Conservation (phyloP, 2,329 filamentous ascomycete species). For the Exophiala xenobiotica region DNA sequence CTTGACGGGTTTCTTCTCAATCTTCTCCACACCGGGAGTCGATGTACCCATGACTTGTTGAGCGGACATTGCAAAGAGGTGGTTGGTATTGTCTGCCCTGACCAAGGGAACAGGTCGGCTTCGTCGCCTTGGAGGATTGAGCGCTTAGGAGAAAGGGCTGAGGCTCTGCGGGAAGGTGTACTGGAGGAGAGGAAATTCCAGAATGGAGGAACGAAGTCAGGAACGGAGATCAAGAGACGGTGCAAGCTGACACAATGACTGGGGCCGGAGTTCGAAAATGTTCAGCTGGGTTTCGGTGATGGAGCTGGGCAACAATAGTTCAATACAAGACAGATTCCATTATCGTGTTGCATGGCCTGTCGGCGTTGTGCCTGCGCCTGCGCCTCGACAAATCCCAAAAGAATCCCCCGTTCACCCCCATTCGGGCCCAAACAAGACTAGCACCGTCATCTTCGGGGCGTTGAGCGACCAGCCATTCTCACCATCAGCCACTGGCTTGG, state of each 20-base stretch:
- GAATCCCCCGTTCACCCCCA: too few species aligned
- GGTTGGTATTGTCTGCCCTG: conserved; percentile 71
- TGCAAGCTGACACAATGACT: not conserved
- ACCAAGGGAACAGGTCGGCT: conserved; percentile 85
- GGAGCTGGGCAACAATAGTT: not conserved
- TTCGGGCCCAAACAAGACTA: conserved; percentile 4
- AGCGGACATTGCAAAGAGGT: conserved; percentile 63
- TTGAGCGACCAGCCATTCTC: conserved; percentile 1
- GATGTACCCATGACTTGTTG: conserved; percentile 28
- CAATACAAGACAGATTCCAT: not conserved
- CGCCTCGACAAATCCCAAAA: conserved; percentile 1
- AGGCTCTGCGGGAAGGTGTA: not conserved
- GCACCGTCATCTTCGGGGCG: conserved; percentile 1
- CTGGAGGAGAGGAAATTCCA: not conserved
- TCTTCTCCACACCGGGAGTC: conserved; percentile 39
- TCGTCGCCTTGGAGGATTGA: conserved; percentile 26
- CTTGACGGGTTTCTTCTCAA: conserved; percentile 99
- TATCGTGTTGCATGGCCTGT: not conserved
- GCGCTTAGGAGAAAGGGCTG: conserved; percentile 3
- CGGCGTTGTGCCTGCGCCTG: not conserved
- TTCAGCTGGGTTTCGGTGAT: not conserved
- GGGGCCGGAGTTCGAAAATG: conserved; percentile 5
- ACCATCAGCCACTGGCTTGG: conserved; percentile 1
- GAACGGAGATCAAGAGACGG: conserved; percentile 10
- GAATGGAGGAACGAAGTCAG: not conserved